Evolutionary conservation across 768 basidiomycete genomes (phyloP).

Genomic region (Saitozyma sp.): DNA sequence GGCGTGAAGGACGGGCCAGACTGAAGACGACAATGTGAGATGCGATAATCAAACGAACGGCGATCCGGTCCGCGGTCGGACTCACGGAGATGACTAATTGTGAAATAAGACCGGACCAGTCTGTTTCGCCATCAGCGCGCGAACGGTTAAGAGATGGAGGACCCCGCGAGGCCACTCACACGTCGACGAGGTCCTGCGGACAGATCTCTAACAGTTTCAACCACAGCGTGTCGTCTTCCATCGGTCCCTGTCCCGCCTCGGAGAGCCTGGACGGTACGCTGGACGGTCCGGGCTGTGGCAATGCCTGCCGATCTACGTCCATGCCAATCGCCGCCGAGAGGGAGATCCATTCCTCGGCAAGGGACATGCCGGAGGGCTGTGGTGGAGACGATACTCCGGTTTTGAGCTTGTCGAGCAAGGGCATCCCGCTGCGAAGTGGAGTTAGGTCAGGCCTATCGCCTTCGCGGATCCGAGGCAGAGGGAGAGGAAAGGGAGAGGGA

Average conservation of each 20-base stretch:
- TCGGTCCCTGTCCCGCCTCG: neutral
- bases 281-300: neutral
- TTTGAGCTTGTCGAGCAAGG: constrained; percentile 22
- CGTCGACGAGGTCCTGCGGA: constrained; percentile 20
- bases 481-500: neutral
- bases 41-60: neutral
- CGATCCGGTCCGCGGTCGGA: neutral
- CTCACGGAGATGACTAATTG: constrained; percentile 27
- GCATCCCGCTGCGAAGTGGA: constrained; percentile 19
- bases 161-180: constrained; percentile 7
- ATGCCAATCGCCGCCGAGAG: constrained; percentile 22
- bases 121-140: constrained; percentile 6
- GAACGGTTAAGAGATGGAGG: neutral
- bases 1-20: constrained; percentile 26
- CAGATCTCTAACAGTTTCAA: constrained; percentile 6
- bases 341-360: constrained; percentile 26
- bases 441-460: neutral
- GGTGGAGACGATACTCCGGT: constrained; percentile 3
- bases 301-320: constrained; percentile 6
- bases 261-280: neutral
- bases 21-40: constrained; percentile 3
- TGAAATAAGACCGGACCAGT: constrained; percentile 22
- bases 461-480: too few species aligned
- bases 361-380: constrained; percentile 6
- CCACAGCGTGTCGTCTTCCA: constrained; percentile 18